Base-by-base conservation (phyloP, 345 rosid species). In the Aquilaria yunnanensis region DNA sequence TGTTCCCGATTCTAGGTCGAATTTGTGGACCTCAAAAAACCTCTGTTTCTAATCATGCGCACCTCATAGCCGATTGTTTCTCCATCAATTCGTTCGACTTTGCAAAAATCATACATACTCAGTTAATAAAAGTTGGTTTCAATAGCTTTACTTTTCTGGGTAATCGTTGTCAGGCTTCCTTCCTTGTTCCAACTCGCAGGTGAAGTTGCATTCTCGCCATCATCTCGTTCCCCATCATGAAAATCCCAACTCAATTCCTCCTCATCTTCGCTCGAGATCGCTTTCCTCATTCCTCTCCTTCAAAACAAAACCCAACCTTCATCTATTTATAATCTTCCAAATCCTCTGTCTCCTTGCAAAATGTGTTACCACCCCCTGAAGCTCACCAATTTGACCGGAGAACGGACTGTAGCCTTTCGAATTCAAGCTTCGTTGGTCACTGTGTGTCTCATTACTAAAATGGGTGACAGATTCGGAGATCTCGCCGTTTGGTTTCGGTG, bases 401-500 rank as follows among this genome's bases (percentile, higher is more conserved):
- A 90, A 83, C 61, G 92, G 88, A 71, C 90, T 94, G 67, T 88
- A 90, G 2, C 80, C 73, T 51, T 72, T 80, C 57, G 77, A 78
- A 45, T 69, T 65, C 41, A 73, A 78, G 65, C 82, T 68, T 34
- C 75, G 68, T 34, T 72, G 75, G 56, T 68, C 47, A 70, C 62
- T 72, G 29, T n/a, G 55, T 12, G 54, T 69, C 10, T 54, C 70
- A 31, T 59, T 59, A 14, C 71, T 74, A 58, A 59, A 77, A 34
- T 61, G 70, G 65, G 82, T 75, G 16, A 78, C 72, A 1, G 92
- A 80, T 73, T 88, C 94, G n/a, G 10, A 92, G 91, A 77, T 89
- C 96, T 54, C 91, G 91, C 32, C 93, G 85, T 78, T 92, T 87
- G 33, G 89, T 85, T 54, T 92, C 96, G 34, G 87, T 75, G 5